These are phyloP conservation scores for Rhododendron henanense DNA, from an alignment of 148 eudicot genomes.

Conservation along the genomic window DNA sequence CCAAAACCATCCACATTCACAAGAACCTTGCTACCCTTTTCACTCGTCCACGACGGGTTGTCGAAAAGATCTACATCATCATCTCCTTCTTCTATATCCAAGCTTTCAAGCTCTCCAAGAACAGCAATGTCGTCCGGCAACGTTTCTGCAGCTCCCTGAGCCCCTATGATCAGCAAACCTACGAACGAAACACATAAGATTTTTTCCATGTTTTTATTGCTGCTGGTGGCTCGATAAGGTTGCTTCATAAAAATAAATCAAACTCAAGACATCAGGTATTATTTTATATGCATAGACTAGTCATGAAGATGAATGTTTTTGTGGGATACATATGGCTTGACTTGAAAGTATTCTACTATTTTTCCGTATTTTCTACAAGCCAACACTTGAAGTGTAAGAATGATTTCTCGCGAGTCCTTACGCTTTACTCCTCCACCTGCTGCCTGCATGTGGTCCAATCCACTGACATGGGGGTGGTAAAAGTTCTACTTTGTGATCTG, in stretches of 20 bases:
- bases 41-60: conserved; percentile 35
- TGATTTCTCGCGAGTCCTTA: neutral
- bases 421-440: neutral
- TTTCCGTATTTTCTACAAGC: neutral
- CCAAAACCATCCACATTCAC: conserved; percentile 87
- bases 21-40: conserved; percentile 42
- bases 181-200: neutral
- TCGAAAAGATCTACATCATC: conserved; percentile 28
- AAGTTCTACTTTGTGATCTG: neutral
- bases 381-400: neutral
- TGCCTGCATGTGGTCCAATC: neutral
- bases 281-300: neutral
- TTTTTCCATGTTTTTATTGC: neutral
- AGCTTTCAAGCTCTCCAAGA: conserved; percentile 35
- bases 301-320: neutral
- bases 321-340: neutral
- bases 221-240: neutral
- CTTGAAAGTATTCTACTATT: neutral
- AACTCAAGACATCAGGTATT: neutral
- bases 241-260: neutral
- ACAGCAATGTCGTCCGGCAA: neutral
- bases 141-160: neutral
- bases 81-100: conserved; percentile 45
- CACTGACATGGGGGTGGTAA: neutral
- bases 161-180: neutral